A percentile compares a stretch with the other conserved stretches of the same genome.
Evolutionary conservation across 371 early-diverging fungal species (phyloP).

Genomic region (Mortierella sp.): DNA sequence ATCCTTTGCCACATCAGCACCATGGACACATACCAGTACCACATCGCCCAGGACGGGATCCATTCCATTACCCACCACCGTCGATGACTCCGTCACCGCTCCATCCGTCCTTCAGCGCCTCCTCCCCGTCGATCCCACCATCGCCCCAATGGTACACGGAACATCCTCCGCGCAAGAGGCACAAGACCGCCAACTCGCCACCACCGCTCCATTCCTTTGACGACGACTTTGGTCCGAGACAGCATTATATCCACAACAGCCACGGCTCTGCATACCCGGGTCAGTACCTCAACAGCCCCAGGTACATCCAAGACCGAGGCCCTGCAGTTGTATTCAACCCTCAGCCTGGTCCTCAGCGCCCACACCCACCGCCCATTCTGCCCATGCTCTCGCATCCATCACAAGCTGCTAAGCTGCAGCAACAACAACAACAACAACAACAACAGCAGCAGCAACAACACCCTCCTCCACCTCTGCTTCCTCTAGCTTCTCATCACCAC

Average conservation of each 20-base stretch:
- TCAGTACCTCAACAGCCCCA: too few relatives aligned
- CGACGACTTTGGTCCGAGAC: constrained; percentile 17
- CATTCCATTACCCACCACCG: constrained; percentile 15
- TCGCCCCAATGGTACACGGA: constrained; percentile 44
- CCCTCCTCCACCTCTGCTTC: too few relatives aligned
- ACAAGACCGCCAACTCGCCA: constrained; percentile 29
- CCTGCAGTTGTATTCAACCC: too few relatives aligned
- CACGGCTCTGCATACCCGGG: not conserved
- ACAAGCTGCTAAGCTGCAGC: too few relatives aligned
- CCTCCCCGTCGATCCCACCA: constrained; percentile 42
- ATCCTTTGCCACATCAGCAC: too few relatives aligned
- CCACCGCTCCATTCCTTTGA: constrained; percentile 43
- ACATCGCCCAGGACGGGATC: constrained; percentile 18
- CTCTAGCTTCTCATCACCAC: too few relatives aligned
- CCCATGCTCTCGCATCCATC: too few relatives aligned
- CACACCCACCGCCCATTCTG: too few relatives aligned
- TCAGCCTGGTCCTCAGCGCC: too few relatives aligned
- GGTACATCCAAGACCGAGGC: too few relatives aligned
- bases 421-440: too few relatives aligned
- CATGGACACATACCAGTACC: constrained; percentile 20
- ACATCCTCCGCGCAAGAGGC: constrained; percentile 33
- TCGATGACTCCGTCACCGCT: constrained; percentile 51
- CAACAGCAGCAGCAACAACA: too few relatives aligned
- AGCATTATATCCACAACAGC: constrained; percentile 2
- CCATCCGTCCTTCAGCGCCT: constrained; percentile 38